A percentile compares a stretch with the other conserved stretches of the same genome.
phyloP scores from a whole-genome alignment of 2,329 filamentous ascomycete species.

The Colletotrichum agaves region DNA sequence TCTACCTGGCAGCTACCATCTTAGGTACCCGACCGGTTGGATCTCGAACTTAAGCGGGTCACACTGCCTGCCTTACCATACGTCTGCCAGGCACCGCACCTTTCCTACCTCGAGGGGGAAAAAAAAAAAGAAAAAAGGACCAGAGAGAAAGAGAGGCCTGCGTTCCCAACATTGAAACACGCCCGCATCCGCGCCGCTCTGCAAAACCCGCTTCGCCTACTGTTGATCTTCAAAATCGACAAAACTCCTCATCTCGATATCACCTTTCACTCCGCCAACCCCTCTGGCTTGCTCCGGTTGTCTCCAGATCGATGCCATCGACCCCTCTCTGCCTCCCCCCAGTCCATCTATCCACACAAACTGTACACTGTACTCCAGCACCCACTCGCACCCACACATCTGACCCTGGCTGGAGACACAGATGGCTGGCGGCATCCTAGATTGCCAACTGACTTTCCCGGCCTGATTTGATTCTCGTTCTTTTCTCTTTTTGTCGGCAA shows the following conservation, averaged over 20 bases:
- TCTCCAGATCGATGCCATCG: conserved; percentile 15
- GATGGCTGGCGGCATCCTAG: conserved; percentile 23
- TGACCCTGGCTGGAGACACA: conserved; percentile 23
- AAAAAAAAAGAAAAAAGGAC: conserved; percentile 43
- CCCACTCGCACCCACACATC: conserved; percentile 19
- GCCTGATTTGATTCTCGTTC: conserved; percentile 32
- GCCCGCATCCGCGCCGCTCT: conserved; percentile 24
- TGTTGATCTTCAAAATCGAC: conserved; percentile 14
- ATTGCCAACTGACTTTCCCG: conserved; percentile 16
- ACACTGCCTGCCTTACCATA: conserved; percentile 9
- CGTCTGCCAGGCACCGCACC: conserved; percentile 22
- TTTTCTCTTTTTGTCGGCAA: conserved; percentile 28
- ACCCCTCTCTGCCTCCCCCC: conserved; percentile 7
- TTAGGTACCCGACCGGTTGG: conserved; percentile 25
- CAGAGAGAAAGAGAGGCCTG: conserved; percentile 39
- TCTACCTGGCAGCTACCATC: conserved; percentile 10
- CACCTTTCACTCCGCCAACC: background rate
- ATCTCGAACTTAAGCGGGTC: conserved; percentile 35
- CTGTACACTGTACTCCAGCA: conserved; percentile 37
- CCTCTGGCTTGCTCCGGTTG: conserved; percentile 7
- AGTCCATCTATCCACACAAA: conserved; percentile 28
- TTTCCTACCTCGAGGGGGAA: background rate
- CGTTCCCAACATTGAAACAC: conserved; percentile 34
- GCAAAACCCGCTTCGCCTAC: conserved; percentile 13
- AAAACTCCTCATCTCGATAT: conserved; percentile 8